Evolutionary conservation across 192 early-diverging fungal species (phyloP).

Genomic region (Chytriomyces confervae): DNA sequence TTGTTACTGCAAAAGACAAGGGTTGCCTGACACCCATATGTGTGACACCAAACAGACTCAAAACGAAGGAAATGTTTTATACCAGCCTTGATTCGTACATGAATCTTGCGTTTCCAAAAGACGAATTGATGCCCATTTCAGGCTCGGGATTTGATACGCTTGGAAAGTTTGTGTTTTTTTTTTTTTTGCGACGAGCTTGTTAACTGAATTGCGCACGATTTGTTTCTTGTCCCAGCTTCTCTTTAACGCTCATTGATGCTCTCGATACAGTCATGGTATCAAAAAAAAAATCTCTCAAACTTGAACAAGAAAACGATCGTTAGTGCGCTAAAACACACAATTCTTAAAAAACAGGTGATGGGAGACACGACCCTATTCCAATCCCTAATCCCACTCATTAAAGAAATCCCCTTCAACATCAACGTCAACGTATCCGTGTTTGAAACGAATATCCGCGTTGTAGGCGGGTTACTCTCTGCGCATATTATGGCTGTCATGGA

Average conservation of each 20-base stretch:
- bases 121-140: slow-evolving; percentile 81
- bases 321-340: neutral
- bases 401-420: slow-evolving; percentile 68
- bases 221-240: slow-evolving; percentile 57
- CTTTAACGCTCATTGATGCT: slow-evolving; percentile 83
- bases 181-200: neutral
- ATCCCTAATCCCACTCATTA: slow-evolving; percentile 56
- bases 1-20: neutral
- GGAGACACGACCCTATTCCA: slow-evolving; percentile 68
- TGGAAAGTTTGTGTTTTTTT: slow-evolving; percentile 28
- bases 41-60: neutral
- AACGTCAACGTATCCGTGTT: slow-evolving; percentile 87
- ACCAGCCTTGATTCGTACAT: slow-evolving; percentile 72
- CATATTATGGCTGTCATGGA: slow-evolving; percentile 80
- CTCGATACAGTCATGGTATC: slow-evolving; percentile 75
- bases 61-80: slow-evolving; percentile 46
- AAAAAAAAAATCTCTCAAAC: slow-evolving; percentile 31
- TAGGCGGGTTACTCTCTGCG: slow-evolving; percentile 80
- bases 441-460: slow-evolving; percentile 84
- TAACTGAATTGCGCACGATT: neutral
- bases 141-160: slow-evolving; percentile 66
- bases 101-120: slow-evolving; percentile 77
- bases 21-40: neutral
- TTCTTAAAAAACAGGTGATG: slow-evolving; percentile 55
- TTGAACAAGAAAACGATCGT: neutral